These are phyloP conservation scores for Citrus sinensis DNA, from an alignment of 345 rosid genomes.

Conservation along the genomic window DVS_A1.0 CM039163.1:565501-566000, in stretches of 20 bases:
- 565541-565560: slow-evolving; percentile 84
- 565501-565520: slow-evolving; percentile 94
- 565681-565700: slow-evolving; percentile 89
- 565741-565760: not conserved
- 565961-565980: not conserved
- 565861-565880: slow-evolving; percentile 6
- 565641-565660: slow-evolving; percentile 67
- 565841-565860: slow-evolving; percentile 11
- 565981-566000: not conserved
- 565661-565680: slow-evolving; percentile 95
- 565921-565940: not conserved
- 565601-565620: slow-evolving; percentile 80
- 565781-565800: slow-evolving; percentile 88
- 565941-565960: not conserved
- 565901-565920: not conserved
- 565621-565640: slow-evolving; percentile 73
- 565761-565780: slow-evolving; percentile 18
- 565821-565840: slow-evolving; percentile 66
- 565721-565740: not conserved
- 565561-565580: slow-evolving; percentile 82
- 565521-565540: slow-evolving; percentile 72
- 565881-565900: not conserved
- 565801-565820: slow-evolving; percentile 92
- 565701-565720: slow-evolving; percentile 48
- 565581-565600: slow-evolving; percentile 68